phyloP scores from a whole-genome alignment of 768 basidiomycete species.

The Tricholoma terreum region DNA sequence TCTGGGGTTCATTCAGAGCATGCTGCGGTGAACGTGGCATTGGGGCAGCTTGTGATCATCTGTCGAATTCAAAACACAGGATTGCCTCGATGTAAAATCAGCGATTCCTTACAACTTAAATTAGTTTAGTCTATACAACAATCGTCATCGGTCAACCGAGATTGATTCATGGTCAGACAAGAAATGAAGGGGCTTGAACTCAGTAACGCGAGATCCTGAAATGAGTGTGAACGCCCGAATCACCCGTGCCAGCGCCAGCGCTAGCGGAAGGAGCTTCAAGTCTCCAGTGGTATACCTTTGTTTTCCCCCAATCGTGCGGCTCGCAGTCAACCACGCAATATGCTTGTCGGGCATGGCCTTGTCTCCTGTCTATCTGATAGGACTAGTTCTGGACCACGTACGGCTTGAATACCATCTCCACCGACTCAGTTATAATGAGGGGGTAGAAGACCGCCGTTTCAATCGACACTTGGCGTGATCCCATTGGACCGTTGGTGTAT shows the following conservation, averaged over 20 bases:
- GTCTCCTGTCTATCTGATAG: not conserved
- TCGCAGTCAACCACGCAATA: constrained; percentile 30
- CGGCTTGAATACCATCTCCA: not conserved
- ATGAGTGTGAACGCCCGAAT: too few relatives aligned
- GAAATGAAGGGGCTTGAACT: not conserved
- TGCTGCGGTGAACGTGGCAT: too few relatives aligned
- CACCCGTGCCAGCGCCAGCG: not conserved
- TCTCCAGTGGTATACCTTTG: constrained; percentile 57
- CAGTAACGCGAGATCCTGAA: not conserved
- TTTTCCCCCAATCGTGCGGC: constrained; percentile 50
- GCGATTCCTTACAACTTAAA: not conserved
- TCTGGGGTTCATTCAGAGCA: not conserved
- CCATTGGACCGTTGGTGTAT: constrained; percentile 13
- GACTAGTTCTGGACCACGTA: not conserved
- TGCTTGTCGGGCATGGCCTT: constrained; percentile 16
- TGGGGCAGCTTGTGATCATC: too few relatives aligned
- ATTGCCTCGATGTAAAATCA: not conserved
- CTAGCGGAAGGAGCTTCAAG: constrained; percentile 23
- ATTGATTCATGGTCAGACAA: not conserved
- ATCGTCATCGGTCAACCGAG: not conserved
- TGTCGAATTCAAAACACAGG: not conserved
- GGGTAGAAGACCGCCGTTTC: not conserved
- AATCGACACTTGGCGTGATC: not conserved
- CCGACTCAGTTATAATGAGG: not conserved
- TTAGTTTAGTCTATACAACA: not conserved